Conservation (phyloP, 345 rosid species). For the Arabis alpina region DNA sequence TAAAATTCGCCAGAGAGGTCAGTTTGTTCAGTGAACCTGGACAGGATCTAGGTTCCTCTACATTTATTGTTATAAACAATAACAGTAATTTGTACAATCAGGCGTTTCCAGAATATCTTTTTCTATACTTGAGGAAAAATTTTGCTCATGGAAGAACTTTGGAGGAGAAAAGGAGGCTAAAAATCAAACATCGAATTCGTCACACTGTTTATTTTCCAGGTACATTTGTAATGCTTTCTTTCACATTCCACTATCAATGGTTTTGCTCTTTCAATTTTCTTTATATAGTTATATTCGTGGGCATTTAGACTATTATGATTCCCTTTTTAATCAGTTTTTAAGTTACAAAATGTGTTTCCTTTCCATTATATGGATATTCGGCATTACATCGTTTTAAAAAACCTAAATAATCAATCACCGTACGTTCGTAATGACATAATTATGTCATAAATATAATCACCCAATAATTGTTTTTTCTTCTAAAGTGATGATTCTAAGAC, state of each 20-base stretch:
- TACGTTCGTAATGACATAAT: not conserved
- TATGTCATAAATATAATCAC: slow-evolving; percentile 3
- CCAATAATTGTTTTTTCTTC: slow-evolving; percentile 6
- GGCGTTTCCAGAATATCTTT: not conserved
- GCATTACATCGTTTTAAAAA: not conserved
- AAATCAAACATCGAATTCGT: not conserved
- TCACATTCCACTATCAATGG: slow-evolving; percentile 37
- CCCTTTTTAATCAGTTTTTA: not conserved
- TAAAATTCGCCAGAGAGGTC: slow-evolving; percentile 1
- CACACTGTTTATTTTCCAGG: slow-evolving; percentile 21
- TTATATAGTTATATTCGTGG: slow-evolving; percentile 19
- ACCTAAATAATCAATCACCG: not conserved
- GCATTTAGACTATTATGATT: not conserved
- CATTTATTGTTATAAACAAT: not conserved
- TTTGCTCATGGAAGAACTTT: not conserved
- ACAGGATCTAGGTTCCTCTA: not conserved
- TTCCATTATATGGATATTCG: slow-evolving; percentile 18
- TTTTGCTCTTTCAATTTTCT: slow-evolving; percentile 8
- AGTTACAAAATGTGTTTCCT: not conserved
- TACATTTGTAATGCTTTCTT: slow-evolving; percentile 22
- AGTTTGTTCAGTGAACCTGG: slow-evolving; percentile 24
- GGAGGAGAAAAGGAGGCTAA: slow-evolving; percentile 18
- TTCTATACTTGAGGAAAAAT: not conserved
- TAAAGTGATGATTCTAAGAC: slow-evolving; percentile 26
- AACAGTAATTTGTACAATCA: not conserved